These are phyloP conservation scores for Arthroderma sp. DNA, from an alignment of 2,329 filamentous ascomycete species.

Conservation along the genomic window DNA sequence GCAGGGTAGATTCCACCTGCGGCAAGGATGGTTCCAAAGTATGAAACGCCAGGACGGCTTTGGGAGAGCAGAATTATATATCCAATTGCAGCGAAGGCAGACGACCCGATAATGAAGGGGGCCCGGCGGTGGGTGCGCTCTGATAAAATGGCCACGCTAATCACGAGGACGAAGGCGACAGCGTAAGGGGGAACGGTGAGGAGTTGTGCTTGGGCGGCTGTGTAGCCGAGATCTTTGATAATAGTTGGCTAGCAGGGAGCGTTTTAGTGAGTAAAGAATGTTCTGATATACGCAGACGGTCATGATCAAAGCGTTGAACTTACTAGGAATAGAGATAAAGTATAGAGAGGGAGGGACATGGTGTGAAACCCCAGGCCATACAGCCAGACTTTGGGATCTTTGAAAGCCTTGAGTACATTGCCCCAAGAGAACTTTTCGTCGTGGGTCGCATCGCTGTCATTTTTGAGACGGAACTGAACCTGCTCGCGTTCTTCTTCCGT, in stretches of 20 bases:
- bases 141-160: constrained; percentile 46
- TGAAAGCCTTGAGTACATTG: constrained; percentile 49
- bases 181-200: constrained; percentile 53
- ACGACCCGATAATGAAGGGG: constrained; percentile 49
- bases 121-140: constrained; percentile 46
- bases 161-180: constrained; percentile 47
- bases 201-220: constrained; percentile 33
- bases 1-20: constrained; percentile 55
- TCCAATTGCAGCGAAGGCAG: constrained; percentile 46
- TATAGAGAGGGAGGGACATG: constrained; percentile 42
- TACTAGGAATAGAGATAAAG: constrained; percentile 25
- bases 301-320: background rate
- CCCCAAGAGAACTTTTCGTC: constrained; percentile 56
- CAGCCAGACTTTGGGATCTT: constrained; percentile 58
- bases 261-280: background rate
- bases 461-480: constrained; percentile 49
- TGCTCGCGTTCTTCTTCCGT: constrained; percentile 40
- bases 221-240: constrained; percentile 31
- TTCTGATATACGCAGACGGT: background rate
- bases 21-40: constrained; percentile 49
- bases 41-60: constrained; percentile 43
- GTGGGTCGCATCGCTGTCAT: constrained; percentile 56
- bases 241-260: constrained; percentile 23
- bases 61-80: constrained; percentile 49
- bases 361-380: constrained; percentile 62